These are phyloP conservation scores for Sporothrix euskadiensis DNA, from an alignment of 2,329 filamentous ascomycete genomes.

Conservation along the genomic window DNA sequence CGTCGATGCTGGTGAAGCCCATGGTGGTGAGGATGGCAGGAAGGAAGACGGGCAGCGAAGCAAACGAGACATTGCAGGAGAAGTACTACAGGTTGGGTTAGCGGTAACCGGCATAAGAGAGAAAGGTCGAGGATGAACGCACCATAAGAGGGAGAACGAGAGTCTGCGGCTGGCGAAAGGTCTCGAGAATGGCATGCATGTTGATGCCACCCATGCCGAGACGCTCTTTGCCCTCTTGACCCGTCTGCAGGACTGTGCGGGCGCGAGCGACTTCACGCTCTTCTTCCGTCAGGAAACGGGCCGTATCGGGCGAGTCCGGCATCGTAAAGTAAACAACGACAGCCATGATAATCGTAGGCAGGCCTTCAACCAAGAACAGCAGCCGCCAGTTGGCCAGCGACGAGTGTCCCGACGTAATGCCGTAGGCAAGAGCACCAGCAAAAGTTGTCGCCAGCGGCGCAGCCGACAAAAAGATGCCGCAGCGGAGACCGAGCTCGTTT, in stretches of 20 bases:
- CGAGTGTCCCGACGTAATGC: constrained; percentile 60
- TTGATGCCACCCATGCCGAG: constrained; percentile 45
- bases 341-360: constrained; percentile 59
- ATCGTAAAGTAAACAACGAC: constrained; percentile 56
- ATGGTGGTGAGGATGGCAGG: constrained; percentile 65
- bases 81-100: constrained; percentile 36
- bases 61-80: constrained; percentile 43
- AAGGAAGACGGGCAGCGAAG: constrained; percentile 59
- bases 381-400: constrained; percentile 64
- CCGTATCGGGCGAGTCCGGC: constrained; percentile 54
- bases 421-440: constrained; percentile 63
- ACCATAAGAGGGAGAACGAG: constrained; percentile 47
- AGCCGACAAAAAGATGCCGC: constrained; percentile 68
- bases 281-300: constrained; percentile 56
- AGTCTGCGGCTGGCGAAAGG: constrained; percentile 51
- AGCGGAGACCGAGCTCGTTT: constrained; percentile 67
- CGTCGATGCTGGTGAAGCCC: constrained; percentile 66
- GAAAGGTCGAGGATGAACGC: too few species aligned
- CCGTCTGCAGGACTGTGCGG: constrained; percentile 55
- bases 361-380: constrained; percentile 65
- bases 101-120: neutral
- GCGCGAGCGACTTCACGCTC: constrained; percentile 60
- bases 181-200: constrained; percentile 49
- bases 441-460: constrained; percentile 68
- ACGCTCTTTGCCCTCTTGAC: constrained; percentile 50